A percentile compares a stretch with the other conserved stretches of the same genome.
Evolutionary conservation across 495 filamentous ascomycete species (phyloP).

Genomic region (Haplographium delicatum): DNA sequence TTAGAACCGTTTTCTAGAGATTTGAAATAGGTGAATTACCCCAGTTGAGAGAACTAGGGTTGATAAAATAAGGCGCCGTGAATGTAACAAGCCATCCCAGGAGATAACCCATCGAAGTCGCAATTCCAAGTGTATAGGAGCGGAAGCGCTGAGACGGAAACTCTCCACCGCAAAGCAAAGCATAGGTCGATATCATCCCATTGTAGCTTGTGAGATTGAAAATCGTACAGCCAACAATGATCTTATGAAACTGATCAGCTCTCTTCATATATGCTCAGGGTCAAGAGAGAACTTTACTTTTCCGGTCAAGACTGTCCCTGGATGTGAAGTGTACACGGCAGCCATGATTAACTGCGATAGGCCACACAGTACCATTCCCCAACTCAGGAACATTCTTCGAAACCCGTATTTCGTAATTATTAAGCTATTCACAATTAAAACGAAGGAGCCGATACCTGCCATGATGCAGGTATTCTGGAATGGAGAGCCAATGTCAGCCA

Average conservation of each 20-base stretch:
- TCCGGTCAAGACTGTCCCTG: slow-evolving; percentile 40
- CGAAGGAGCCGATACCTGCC: slow-evolving; percentile 48
- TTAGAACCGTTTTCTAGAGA: too few species aligned
- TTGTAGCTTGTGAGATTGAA: slow-evolving; percentile 55
- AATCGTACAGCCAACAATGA: slow-evolving; percentile 48
- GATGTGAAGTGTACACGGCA: slow-evolving; percentile 45
- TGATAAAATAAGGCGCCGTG: slow-evolving; percentile 58
- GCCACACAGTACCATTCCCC: slow-evolving; percentile 49
- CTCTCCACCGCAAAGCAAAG: slow-evolving; percentile 58
- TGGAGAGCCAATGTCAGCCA: slow-evolving; percentile 52
- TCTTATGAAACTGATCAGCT: slow-evolving; percentile 11
- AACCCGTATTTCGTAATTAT: slow-evolving; percentile 51
- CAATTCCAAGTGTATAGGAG: slow-evolving; percentile 51
- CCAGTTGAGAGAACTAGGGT: slow-evolving; percentile 51
- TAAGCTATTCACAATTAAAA: slow-evolving; percentile 48
- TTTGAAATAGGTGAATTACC: too few species aligned
- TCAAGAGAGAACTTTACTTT: slow-evolving; percentile 22
- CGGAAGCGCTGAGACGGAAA: slow-evolving; percentile 50
- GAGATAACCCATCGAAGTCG: slow-evolving; percentile 47
- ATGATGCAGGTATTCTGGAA: slow-evolving; percentile 57
- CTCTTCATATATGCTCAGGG: background rate
- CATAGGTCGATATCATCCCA: slow-evolving; percentile 47
- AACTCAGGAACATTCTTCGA: slow-evolving; percentile 45
- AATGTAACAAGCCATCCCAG: slow-evolving; percentile 54
- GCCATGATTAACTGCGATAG: slow-evolving; percentile 50